Evolutionary conservation across 2,329 filamentous ascomycete species (phyloP).

Genomic region (Xylariaceae sp.): DNA sequence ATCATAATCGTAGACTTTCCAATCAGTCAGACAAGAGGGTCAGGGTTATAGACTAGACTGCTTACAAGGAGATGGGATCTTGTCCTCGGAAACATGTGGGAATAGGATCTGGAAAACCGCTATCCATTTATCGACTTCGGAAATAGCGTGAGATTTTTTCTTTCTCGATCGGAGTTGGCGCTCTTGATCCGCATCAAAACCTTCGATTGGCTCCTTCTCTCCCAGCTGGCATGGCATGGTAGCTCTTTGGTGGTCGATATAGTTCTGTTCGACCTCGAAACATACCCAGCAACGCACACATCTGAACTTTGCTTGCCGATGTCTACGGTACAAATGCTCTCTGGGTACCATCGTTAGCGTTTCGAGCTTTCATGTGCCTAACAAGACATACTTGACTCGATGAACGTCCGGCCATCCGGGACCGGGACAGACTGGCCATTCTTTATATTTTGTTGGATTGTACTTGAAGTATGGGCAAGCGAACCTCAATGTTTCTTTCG

Average conservation of each 20-base stretch:
- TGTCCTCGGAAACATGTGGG: slow-evolving; percentile 12
- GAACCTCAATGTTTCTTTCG: slow-evolving; percentile 5
- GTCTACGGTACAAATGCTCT: slow-evolving; percentile 24
- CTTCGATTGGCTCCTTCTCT: slow-evolving; percentile 15
- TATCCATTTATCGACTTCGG: slow-evolving; percentile 26
- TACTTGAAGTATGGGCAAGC: slow-evolving; percentile 29
- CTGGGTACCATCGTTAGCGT: background rate
- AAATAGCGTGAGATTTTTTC: slow-evolving; percentile 4
- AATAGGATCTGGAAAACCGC: slow-evolving; percentile 23
- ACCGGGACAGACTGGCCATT: slow-evolving; percentile 19
- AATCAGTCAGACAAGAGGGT: slow-evolving; percentile 1
- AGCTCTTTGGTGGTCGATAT: slow-evolving; percentile 18
- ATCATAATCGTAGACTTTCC: slow-evolving; percentile 22
- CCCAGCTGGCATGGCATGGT: slow-evolving; percentile 4
- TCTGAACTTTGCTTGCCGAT: slow-evolving; percentile 20
- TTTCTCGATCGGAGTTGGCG: slow-evolving; percentile 23
- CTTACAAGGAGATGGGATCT: slow-evolving; percentile 24
- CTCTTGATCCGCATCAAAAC: slow-evolving; percentile 20
- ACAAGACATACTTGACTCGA: slow-evolving; percentile 23
- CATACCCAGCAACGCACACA: slow-evolving; percentile 21
- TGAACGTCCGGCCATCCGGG: slow-evolving; percentile 23
- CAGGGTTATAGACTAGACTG: background rate
- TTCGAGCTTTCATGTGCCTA: background rate
- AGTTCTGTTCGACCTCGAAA: slow-evolving; percentile 20
- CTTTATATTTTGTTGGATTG: slow-evolving; percentile 20